Base-by-base conservation (phyloP, 1,139 yeast species). In the Hemisphaericaspora xylanilytica region DNA sequence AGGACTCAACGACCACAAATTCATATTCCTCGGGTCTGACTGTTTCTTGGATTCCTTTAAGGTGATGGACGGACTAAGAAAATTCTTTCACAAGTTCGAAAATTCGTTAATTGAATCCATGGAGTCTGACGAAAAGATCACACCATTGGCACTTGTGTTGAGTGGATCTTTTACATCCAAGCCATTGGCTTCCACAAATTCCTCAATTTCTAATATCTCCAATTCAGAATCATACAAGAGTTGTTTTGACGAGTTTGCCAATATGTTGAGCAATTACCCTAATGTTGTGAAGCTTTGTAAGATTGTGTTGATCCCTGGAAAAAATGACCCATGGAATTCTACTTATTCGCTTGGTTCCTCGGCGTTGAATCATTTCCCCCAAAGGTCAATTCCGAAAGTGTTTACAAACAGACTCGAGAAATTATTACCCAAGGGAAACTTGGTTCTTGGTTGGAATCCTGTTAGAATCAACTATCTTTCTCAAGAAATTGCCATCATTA, bases 311-410 rank as follows among this genome's bases (percentile, higher is more conserved):
- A 68, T 90, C 1, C 97, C 97, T 0, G 97, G 98, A 0, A 79
- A 80, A 32, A 85, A 87, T 50, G 98, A 92, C 58, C 97, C 97
- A 0, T 92, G 97, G 97, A 81, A 81, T 34, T 80, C 94, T 0
- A 71, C 83, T 33, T 76, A 75, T 37, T 75, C 86, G 0, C 69
- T 83, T 32, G 94, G 94, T 3, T 58, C 69, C 8, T 73, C 88
- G 0, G 68, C 79, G 16, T 69, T 84, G 31, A 61, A 75, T 9
- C 55, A 74, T 22, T 76, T 87, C 68, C 98, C 98, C 0, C 84
- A 83, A 51, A 67, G 70, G 25, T 70, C 80, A 0, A 72, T 92
- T 3, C 96, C 97, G 0, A 65, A 69, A 18, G 62, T 84, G 1
- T 89, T 92, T 55, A 78, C 85, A 4, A 79, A 72, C 43, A 67